Conservation (phyloP, 1,284 basidiomycete species). For the Phylloboletellus chloephorus region DNA sequence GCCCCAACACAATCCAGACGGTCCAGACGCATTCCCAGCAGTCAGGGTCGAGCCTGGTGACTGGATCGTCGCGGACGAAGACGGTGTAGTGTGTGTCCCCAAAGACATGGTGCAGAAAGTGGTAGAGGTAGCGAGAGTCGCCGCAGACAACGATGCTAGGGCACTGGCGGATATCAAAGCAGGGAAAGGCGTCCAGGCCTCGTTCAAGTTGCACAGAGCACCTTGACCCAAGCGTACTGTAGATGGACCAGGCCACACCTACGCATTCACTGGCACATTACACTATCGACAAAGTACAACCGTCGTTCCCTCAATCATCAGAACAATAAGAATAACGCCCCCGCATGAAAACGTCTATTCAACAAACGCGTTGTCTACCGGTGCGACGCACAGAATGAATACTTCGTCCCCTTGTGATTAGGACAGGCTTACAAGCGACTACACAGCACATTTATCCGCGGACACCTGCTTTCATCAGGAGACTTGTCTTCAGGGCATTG, state of each 20-base stretch:
- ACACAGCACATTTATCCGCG: slow-evolving; percentile 28
- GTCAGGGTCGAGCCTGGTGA: slow-evolving; percentile 74
- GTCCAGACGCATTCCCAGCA: slow-evolving; percentile 41
- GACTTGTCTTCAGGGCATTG: slow-evolving; percentile 46
- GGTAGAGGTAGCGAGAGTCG: slow-evolving; percentile 54
- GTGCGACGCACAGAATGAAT: neutral
- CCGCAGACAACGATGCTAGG: slow-evolving; percentile 62
- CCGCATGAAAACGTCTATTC: slow-evolving; percentile 5
- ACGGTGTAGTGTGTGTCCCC: slow-evolving; percentile 87
- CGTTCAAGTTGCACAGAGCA: slow-evolving; percentile 75
- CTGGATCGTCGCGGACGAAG: slow-evolving; percentile 80
- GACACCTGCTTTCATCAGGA: slow-evolving; percentile 44
- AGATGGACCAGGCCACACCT: slow-evolving; percentile 2
- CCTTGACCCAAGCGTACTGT: slow-evolving; percentile 30
- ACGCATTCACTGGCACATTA: slow-evolving; percentile 17
- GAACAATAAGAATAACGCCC: slow-evolving; percentile 15
- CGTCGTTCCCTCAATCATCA: slow-evolving; percentile 16
- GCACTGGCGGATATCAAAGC: slow-evolving; percentile 75
- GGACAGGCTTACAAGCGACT: slow-evolving; percentile 4
- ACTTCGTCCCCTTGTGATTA: neutral
- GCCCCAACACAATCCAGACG: slow-evolving; percentile 32
- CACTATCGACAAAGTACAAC: slow-evolving; percentile 17
- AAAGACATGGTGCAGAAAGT: slow-evolving; percentile 53
- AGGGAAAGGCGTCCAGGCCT: slow-evolving; percentile 70
- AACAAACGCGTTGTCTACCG: slow-evolving; percentile 7